Conservation (phyloP, 345 rosid species). For the Mallotus nudiflorus region DNA sequence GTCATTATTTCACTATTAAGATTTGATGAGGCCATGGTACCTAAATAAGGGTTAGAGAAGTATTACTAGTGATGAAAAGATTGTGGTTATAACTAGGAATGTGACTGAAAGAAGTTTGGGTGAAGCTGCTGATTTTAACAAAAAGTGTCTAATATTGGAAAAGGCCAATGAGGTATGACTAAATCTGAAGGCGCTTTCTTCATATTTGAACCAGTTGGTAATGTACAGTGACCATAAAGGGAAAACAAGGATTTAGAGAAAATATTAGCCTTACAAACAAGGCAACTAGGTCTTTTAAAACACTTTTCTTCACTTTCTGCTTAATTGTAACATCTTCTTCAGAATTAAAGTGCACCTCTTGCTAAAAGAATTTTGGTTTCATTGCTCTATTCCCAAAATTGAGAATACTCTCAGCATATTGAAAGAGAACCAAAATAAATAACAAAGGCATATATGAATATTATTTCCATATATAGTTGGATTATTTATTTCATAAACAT, state of each 20-base stretch:
- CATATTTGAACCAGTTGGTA: constrained; percentile 1
- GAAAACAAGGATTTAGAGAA: constrained; percentile 25
- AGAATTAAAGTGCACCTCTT: constrained; percentile 34
- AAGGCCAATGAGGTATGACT: constrained; percentile 20
- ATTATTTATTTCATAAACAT: too few species aligned
- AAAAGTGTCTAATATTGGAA: constrained; percentile 4
- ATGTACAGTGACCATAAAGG: constrained; percentile 26
- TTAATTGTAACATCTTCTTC: constrained; percentile 27
- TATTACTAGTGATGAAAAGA: constrained; percentile 31
- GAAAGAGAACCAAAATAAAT: too few species aligned
- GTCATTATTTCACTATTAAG: constrained; percentile 25
- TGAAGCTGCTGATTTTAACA: constrained; percentile 27
- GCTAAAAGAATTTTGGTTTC: constrained; percentile 43
- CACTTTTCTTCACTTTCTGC: constrained; percentile 38
- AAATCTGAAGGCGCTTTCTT: constrained; percentile 1
- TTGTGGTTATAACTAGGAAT: too few species aligned
- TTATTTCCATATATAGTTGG: too few species aligned
- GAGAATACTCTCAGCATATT: background rate
- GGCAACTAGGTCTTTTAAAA: constrained; percentile 27
- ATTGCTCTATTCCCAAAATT: constrained; percentile 36
- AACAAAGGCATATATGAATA: too few species aligned
- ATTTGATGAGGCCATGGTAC: constrained; percentile 20
- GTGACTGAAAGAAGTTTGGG: constrained; percentile 25
- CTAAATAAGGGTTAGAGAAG: constrained; percentile 34
- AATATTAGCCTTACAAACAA: constrained; percentile 34